These are phyloP conservation scores for Saururus chinensis DNA, from an alignment of 164 flowering plant species.

Conservation along the genomic window DNA sequence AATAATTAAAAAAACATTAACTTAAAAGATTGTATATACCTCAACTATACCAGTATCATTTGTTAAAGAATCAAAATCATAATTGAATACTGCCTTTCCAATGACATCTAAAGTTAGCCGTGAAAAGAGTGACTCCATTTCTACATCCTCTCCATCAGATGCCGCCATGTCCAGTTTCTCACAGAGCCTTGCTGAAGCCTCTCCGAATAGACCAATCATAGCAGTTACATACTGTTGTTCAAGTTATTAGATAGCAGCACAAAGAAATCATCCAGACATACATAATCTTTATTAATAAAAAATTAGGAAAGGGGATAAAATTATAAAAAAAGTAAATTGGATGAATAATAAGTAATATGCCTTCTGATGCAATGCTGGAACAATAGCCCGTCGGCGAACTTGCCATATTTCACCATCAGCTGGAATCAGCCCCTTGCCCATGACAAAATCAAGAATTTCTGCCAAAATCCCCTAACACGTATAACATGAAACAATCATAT, in stretches of 20 bases:
- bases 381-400: conserved; percentile 76
- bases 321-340: no score
- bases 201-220: conserved; percentile 75
- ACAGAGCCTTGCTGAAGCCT: conserved; percentile 87
- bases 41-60: conserved; percentile 90
- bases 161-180: conserved; percentile 77
- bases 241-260: neutral
- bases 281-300: neutral
- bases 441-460: conserved; percentile 92
- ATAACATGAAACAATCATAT: conserved; percentile 6
- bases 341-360: no score
- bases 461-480: conserved; percentile 75
- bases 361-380: conserved; percentile 94
- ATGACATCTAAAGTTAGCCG: conserved; percentile 89
- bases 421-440: conserved; percentile 99
- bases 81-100: conserved; percentile 97
- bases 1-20: no score
- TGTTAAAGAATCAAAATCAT: conserved; percentile 90
- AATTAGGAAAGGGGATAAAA: neutral
- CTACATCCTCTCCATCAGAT: conserved; percentile 83
- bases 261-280: neutral
- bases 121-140: conserved; percentile 98
- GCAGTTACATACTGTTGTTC: conserved; percentile 73
- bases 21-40: conserved; percentile 28
- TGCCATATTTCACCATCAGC: conserved; percentile 99